A percentile compares a stretch with the other conserved stretches of the same genome.
phyloP scores from a whole-genome alignment of 1,284 basidiomycete genomes.

The Boletus hoseneyae region DNA sequence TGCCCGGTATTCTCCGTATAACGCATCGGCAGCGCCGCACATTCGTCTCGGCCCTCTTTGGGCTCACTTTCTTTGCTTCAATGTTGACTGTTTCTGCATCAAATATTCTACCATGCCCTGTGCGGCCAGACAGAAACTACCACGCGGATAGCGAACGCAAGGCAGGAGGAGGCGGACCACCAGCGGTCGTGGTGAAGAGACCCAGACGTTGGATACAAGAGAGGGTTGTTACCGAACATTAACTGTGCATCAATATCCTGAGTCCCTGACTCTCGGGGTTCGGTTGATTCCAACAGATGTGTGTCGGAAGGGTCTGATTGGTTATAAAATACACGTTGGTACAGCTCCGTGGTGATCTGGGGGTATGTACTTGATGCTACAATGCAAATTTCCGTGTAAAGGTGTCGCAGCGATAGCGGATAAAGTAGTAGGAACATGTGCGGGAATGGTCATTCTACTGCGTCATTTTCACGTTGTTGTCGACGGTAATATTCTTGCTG shows the following conservation, averaged over 20 bases:
- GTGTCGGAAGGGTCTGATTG: slow-evolving; percentile 7
- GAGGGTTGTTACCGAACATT: slow-evolving; percentile 34
- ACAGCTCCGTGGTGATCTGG: slow-evolving; percentile 19
- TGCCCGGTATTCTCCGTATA: slow-evolving; percentile 60
- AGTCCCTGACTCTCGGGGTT: neutral
- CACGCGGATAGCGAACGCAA: slow-evolving; percentile 43
- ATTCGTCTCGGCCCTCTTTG: slow-evolving; percentile 75
- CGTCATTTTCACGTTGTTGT: slow-evolving; percentile 21
- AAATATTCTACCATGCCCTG: slow-evolving; percentile 73
- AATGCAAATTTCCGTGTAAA: slow-evolving; percentile 32
- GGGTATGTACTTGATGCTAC: slow-evolving; percentile 29
- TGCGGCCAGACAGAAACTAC: slow-evolving; percentile 49
- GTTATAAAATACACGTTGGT: slow-evolving; percentile 22
- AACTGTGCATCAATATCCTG: slow-evolving; percentile 10
- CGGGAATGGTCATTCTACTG: slow-evolving; percentile 15
- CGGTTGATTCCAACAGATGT: neutral
- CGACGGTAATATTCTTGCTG: slow-evolving; percentile 54
- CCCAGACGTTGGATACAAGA: slow-evolving; percentile 83
- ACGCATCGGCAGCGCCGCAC: slow-evolving; percentile 60
- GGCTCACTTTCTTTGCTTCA: slow-evolving; percentile 70
- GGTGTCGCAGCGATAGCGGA: slow-evolving; percentile 19
- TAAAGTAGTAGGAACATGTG: slow-evolving; percentile 9
- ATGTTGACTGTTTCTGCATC: slow-evolving; percentile 79
- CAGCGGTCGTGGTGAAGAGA: slow-evolving; percentile 55
- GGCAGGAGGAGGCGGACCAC: slow-evolving; percentile 27